Percentiles rank a stretch among this genome's conserved stretches.
Evolutionary conservation across 345 rosid genomes (phyloP).

Genomic region (Populus simonii): DNA sequence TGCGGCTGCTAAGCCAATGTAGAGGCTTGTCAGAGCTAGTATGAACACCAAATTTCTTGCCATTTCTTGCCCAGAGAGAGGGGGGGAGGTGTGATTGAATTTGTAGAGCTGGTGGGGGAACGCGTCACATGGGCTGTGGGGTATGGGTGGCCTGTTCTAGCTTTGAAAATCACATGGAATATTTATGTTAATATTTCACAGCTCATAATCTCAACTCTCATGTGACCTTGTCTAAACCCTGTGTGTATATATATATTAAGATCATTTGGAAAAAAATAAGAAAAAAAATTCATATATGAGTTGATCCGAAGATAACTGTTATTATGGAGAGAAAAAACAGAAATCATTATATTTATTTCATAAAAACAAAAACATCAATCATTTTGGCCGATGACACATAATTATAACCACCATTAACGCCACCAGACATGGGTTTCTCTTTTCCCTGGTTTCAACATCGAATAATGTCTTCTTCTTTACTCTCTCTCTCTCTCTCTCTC

Average conservation of each 20-base stretch:
- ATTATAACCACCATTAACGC: neutral
- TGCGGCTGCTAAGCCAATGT: constrained; percentile 30
- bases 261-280: too few species aligned
- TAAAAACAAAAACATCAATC: too few species aligned
- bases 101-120: neutral
- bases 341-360: too few species aligned
- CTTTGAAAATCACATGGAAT: constrained; percentile 7
- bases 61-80: constrained; percentile 26
- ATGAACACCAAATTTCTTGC: constrained; percentile 24
- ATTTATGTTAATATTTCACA: constrained; percentile 7
- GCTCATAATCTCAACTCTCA: constrained; percentile 6
- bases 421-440: neutral
- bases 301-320: too few species aligned
- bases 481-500: too few species aligned
- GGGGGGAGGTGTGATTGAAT: neutral
- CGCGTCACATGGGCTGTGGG: constrained; percentile 23
- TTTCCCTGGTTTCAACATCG: neutral
- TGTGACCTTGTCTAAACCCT: too few species aligned
- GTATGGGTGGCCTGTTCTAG: neutral
- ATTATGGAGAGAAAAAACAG: too few species aligned
- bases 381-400: too few species aligned
- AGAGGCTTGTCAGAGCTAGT: constrained; percentile 35
- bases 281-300: too few species aligned
- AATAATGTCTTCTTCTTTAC: too few species aligned
- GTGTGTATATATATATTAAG: too few species aligned